Percentiles rank a stretch among this genome's conserved stretches.
Evolutionary conservation across 192 early-diverging fungal species (phyloP).

Genomic region (Dissophora ornata): DNA sequence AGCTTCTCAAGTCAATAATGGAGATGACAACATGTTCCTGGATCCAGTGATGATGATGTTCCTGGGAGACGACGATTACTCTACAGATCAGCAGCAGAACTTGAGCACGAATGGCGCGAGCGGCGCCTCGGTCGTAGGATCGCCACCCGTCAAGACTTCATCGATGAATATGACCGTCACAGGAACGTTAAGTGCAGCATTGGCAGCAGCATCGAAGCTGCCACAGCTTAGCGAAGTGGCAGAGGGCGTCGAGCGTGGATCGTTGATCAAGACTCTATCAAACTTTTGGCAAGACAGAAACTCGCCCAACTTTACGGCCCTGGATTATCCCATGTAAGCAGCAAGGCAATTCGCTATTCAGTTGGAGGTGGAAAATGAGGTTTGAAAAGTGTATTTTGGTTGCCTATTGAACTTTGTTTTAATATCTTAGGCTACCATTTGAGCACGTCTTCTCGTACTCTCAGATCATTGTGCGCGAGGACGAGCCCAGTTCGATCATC

Average conservation of each 20-base stretch:
- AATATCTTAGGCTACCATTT: conserved; percentile 67
- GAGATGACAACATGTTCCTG: conserved; percentile 49
- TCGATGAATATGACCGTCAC: conserved; percentile 56
- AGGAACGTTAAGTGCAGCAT: conserved; percentile 33
- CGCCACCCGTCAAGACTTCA: conserved; percentile 34
- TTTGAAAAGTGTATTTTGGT: too few species aligned
- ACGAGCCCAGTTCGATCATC: conserved; percentile 94
- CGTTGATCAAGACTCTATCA: conserved; percentile 81
- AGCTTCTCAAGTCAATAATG: neutral
- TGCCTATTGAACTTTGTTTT: conserved; percentile 1
- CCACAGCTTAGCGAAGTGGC: conserved; percentile 42
- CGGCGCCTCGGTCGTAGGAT: conserved; percentile 8
- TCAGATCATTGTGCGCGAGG: conserved; percentile 86
- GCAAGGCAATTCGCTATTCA: too few species aligned
- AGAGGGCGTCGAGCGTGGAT: conserved; percentile 55
- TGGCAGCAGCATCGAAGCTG: conserved; percentile 45
- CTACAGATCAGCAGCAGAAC: conserved; percentile 2
- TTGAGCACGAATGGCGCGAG: neutral
- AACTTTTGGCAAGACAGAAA: conserved; percentile 79
- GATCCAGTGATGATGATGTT: conserved; percentile 53
- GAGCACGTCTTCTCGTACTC: conserved; percentile 93
- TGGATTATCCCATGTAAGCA: conserved; percentile 82
- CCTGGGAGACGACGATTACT: conserved; percentile 47
- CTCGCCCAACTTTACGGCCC: conserved; percentile 69
- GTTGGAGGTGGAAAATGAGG: too few species aligned